Conservation (phyloP, 352 stramenopile species). For the Globisporangium cederbergense region DNA sequence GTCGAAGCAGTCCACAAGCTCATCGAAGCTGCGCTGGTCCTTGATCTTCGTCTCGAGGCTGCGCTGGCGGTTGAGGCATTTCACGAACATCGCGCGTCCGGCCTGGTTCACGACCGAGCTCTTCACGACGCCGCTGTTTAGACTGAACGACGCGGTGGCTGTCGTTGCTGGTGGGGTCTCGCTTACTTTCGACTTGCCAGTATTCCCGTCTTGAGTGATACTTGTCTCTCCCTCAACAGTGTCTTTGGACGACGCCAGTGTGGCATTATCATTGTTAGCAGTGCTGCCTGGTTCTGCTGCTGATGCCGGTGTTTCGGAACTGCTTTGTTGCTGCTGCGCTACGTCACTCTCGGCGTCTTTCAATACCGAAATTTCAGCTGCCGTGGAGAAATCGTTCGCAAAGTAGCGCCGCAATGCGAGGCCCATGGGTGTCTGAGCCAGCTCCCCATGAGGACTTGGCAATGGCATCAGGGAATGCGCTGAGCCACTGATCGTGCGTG, state of each 20-base stretch:
- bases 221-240: background rate
- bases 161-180: background rate
- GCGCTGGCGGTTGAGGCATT: slow-evolving; percentile 77
- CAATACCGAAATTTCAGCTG: background rate
- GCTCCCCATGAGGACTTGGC: slow-evolving; percentile 41
- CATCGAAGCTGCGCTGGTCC: slow-evolving; percentile 52
- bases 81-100: slow-evolving; percentile 72
- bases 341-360: background rate
- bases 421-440: slow-evolving; percentile 58
- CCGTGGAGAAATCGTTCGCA: slow-evolving; percentile 25
- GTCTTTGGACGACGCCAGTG: background rate
- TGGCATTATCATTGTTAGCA: background rate
- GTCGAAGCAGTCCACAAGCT: slow-evolving; percentile 63
- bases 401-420: slow-evolving; percentile 49
- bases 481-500: background rate
- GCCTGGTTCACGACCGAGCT: slow-evolving; percentile 24
- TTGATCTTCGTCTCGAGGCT: slow-evolving; percentile 76
- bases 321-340: slow-evolving; percentile 1
- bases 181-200: background rate
- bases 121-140: slow-evolving; percentile 19
- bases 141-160: background rate
- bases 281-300: background rate
- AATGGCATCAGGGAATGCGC: background rate
- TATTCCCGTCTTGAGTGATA: background rate
- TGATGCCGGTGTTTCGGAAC: background rate